Base-by-base conservation (phyloP, 345 rosid species). In the Alliaria petiolata region DNA sequence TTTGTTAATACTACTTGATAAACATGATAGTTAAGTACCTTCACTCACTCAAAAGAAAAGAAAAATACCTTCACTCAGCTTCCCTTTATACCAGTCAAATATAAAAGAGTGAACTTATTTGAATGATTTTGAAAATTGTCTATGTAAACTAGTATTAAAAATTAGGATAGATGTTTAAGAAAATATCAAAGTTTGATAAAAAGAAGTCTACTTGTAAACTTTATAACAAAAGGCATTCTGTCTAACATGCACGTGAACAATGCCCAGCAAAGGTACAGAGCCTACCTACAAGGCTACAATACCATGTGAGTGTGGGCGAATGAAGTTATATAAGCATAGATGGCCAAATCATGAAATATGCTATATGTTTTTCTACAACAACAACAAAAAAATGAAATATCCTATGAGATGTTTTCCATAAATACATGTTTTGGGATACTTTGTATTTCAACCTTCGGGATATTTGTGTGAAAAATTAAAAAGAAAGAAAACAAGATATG, bases 171-270 rank as follows among this genome's bases (percentile, higher is more conserved):
- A 22, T 22, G 25, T 22, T 22, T 22, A 22, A 3, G 3, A 22
- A 22, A 22, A 22, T 22, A 22, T 22, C 25, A 22, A 22, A 22
- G 25, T 22, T 22, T 3, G 25, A 22, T 22, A 22, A 22, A 22
- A 22, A 22, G 25, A 31, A 31, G 6, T 7, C 8, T 17, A 46
- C 25, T 8, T 17, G 4, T 4, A 20, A 49, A 34, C 45, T 34
- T 49, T 19, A 63, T 46, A 63, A 63, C 68, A 63, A 49, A 65
- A 34, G 20, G 25, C 25, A 34, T n/a, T n/a, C n/a, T 33, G 20
- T 33, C 56, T 34, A 64, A 19, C 57, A 64, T 63, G 43, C 57
- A 64, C 57, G 69, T 64, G 69, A 64, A 64, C 69, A 47, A 46
- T 64, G 69, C 45, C 66, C 69, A 64, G 19, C 34, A 35, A 49